Base-by-base conservation (phyloP, 164 flowering plant genomes). In the Litsea cubeba region DNA sequence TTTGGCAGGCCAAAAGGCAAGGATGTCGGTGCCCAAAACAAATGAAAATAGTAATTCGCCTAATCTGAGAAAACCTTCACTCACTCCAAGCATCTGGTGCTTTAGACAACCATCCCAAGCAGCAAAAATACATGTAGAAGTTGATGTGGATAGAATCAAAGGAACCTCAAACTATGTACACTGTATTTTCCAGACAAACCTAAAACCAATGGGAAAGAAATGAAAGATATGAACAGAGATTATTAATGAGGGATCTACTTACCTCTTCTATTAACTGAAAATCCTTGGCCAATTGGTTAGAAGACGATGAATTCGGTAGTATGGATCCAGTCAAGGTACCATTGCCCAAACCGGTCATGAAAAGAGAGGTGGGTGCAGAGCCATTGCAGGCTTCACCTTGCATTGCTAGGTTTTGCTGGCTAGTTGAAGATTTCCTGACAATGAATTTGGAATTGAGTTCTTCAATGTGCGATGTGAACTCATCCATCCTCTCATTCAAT, bases 401-500 rank as follows among this genome's bases (percentile, higher is more conserved):
- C 62, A 82, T 74, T 76, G 84, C 75, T 76, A 87, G 65, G 82
- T 85, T 91, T 78, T 91, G 97, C 76, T 88, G 89, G 80, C 89
- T 85, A 1, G 84, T 70, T 70, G 88, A 80, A 76, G 66, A 78
- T 51, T 74, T 87, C 80, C 83, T 87, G 14, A 76, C 54, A 1
- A 74, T 79, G 57, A 94, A 80, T 80, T 86, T 91, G 65, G 93
- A 86, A 79, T 86, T 96, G 62, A 96, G 82, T 84, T 92, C 97
- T 80, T 92, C 99, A 63, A 96, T 82, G 15, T 82, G 87, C 58
- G 80, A 82, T 50, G 97, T 87, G 76, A 96, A 94, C 74, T 90
- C 99, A 82, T 94, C 97, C 91, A 96, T 90, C 72, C 97, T 82
- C 71, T 94, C 97, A 82, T 87, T 87, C 28, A 94, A 81, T 0